Evolutionary conservation across 148 eudicot genomes (phyloP).

Genomic region (Rhododendron simsii): DNA sequence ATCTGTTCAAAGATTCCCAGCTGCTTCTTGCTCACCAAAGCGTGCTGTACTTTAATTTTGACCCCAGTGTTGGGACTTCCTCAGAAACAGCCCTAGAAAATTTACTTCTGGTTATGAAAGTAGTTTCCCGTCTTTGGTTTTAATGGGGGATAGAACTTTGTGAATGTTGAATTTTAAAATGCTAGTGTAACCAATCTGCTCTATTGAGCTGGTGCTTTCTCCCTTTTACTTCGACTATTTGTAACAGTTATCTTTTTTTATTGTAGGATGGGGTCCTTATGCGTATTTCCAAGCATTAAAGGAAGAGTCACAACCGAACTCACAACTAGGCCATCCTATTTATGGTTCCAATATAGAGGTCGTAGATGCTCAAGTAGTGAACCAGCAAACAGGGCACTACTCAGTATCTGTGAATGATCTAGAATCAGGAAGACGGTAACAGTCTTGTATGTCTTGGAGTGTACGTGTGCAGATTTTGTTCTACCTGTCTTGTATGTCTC

Average conservation of each 20-base stretch:
- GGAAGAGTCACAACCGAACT: conserved; percentile 3
- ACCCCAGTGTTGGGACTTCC: not conserved
- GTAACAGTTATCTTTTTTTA: not conserved
- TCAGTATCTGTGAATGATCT: not conserved
- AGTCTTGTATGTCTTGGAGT: not conserved
- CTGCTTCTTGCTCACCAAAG: not conserved
- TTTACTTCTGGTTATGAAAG: not conserved
- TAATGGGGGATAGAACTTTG: too few relatives aligned
- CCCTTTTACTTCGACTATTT: not conserved
- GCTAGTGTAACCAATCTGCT: not conserved
- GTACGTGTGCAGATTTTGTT: not conserved
- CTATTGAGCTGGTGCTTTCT: not conserved
- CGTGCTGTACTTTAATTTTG: not conserved
- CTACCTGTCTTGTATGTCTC: not conserved
- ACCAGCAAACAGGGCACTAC: not conserved
- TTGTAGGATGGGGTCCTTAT: conserved; percentile 34
- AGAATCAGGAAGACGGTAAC: not conserved
- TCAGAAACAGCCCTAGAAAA: not conserved
- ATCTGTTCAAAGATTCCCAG: not conserved
- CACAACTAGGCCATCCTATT: not conserved
- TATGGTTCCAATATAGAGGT: not conserved
- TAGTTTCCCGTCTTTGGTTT: not conserved
- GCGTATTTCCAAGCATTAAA: conserved; percentile 32
- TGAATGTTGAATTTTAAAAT: not conserved
- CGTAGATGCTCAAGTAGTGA: conserved; percentile 4